Evolutionary conservation across 2,329 filamentous ascomycete genomes (phyloP).

Genomic region (Neopestalotiopsis rosae): DNA sequence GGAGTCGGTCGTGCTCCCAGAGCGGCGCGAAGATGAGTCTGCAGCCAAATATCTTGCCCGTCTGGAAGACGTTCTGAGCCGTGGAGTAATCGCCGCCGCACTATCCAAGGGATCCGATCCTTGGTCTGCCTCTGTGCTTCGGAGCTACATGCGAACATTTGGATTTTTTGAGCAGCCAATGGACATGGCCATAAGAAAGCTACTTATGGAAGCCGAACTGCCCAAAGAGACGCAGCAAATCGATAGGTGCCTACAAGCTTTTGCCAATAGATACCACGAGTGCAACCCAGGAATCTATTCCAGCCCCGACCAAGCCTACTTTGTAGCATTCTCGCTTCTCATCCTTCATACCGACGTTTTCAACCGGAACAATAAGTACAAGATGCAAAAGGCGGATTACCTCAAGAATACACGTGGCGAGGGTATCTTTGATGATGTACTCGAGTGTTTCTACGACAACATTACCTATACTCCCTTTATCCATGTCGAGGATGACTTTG

Average conservation of each 20-base stretch:
- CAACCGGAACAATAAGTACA: conserved; percentile 99
- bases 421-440: conserved; percentile 89
- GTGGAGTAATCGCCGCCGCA: conserved; percentile 82
- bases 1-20: conserved; percentile 74
- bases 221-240: conserved; percentile 99
- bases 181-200: conserved; percentile 95
- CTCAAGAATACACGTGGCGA: conserved; percentile 93
- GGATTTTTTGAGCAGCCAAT: conserved; percentile 96
- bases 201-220: conserved; percentile 94
- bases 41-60: conserved; percentile 87
- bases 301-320: conserved; percentile 93
- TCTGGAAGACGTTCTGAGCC: conserved; percentile 79
- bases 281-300: conserved; percentile 97
- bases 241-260: conserved; percentile 89
- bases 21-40: conserved; percentile 85
- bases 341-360: conserved; percentile 99
- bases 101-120: conserved; percentile 85
- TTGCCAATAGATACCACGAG: conserved; percentile 96
- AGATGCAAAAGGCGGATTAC: conserved; percentile 97
- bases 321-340: conserved; percentile 94
- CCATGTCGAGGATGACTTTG: conserved; percentile 90
- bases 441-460: conserved; percentile 98
- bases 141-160: conserved; percentile 95
- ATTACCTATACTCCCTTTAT: conserved; percentile 98
- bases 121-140: conserved; percentile 82